phyloP scores from a whole-genome alignment of 345 rosid species.

The Citrus unshiu region DNA sequence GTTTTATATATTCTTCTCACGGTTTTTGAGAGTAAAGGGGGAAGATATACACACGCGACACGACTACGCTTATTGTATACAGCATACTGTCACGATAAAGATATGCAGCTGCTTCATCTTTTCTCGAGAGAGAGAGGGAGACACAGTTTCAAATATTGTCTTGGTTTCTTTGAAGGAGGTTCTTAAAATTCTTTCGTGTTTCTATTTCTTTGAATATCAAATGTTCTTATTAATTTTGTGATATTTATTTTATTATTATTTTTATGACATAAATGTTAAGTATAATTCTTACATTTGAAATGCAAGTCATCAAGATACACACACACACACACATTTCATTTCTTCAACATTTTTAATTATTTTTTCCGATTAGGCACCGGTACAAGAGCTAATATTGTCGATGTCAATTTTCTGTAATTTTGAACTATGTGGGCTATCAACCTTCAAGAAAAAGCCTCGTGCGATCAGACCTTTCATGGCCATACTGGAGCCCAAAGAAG shows the following conservation, averaged over 20 bases:
- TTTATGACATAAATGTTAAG: neutral
- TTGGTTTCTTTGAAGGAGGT: neutral
- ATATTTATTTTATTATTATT: neutral
- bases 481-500: neutral
- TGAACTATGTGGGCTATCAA: neutral
- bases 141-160: too few relatives aligned
- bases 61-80: neutral
- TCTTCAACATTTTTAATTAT: neutral
- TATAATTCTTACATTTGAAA: neutral
- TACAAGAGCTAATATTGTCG: neutral
- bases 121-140: neutral
- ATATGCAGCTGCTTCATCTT: neutral
- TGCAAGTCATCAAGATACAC: neutral
- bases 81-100: neutral
- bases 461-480: neutral
- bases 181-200: conserved; percentile 21
- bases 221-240: neutral
- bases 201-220: neutral
- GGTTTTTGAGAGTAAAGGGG: neutral
- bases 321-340: too few relatives aligned
- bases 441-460: neutral
- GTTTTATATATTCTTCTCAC: neutral
- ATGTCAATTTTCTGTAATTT: neutral
- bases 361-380: neutral
- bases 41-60: neutral